These are phyloP conservation scores for Huntiella bhutanensis DNA, from an alignment of 2,329 filamentous ascomycete genomes.

Conservation along the genomic window DNA sequence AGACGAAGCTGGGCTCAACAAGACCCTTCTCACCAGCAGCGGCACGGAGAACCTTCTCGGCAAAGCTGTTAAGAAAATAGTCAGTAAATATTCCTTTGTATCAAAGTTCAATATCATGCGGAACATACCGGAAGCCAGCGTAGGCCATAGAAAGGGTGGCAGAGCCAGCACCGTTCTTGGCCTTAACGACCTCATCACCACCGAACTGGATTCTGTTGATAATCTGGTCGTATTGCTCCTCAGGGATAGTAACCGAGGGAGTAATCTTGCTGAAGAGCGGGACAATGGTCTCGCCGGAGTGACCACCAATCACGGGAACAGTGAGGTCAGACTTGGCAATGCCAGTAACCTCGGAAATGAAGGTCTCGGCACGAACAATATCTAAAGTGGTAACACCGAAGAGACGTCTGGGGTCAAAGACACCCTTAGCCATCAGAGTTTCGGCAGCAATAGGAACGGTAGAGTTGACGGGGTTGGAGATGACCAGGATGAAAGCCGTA, in stretches of 20 bases:
- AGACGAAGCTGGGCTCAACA: conserved; percentile 87
- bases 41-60: conserved; percentile 84
- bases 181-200: conserved; percentile 91
- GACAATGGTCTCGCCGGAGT: conserved; percentile 96
- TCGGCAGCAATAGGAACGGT: conserved; percentile 96
- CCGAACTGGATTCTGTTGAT: conserved; percentile 95
- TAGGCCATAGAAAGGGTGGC: conserved; percentile 91
- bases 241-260: conserved; percentile 61
- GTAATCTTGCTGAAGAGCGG: conserved; percentile 87
- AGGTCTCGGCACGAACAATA: conserved; percentile 94
- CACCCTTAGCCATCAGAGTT: conserved; percentile 79
- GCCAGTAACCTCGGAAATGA: conserved; percentile 71
- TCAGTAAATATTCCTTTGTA: conserved; percentile 17
- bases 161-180: conserved; percentile 79
- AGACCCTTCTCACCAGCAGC: conserved; percentile 78
- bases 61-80: conserved; percentile 37
- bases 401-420: conserved; percentile 88
- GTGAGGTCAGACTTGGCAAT: conserved; percentile 63
- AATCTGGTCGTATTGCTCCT: conserved; percentile 76
- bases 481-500: conserved; percentile 88
- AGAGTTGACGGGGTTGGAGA: conserved; percentile 98
- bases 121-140: conserved; percentile 67
- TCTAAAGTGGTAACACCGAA: conserved; percentile 98
- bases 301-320: conserved; percentile 86
- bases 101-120: too few relatives aligned